Evolutionary conservation across 805 yeast species (phyloP).

Genomic region (Cyberlindnera euphorbiiphila): DNA sequence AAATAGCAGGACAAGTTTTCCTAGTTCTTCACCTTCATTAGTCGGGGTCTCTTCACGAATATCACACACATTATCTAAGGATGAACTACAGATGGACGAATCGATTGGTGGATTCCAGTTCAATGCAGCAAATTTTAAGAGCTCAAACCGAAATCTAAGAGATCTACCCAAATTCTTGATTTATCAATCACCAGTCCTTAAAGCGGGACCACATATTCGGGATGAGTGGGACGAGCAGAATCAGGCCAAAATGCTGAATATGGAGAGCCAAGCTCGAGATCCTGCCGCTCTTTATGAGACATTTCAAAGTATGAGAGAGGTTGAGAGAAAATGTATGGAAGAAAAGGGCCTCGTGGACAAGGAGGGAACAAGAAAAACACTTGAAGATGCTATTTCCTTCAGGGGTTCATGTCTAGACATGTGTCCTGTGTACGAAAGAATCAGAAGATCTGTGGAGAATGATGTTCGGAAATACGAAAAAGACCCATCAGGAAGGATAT

Average conservation of each 20-base stretch:
- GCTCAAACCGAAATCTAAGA: conserved; percentile 18
- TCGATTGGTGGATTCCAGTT: conserved; percentile 26
- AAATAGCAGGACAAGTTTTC: too few relatives aligned
- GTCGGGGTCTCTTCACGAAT: too few relatives aligned
- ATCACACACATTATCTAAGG: conserved; percentile 1
- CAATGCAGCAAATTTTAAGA: conserved; percentile 5
- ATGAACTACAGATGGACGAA: conserved; percentile 15
- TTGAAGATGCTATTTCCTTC: conserved; percentile 85
- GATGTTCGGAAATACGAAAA: conserved; percentile 78
- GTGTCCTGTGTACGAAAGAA: conserved; percentile 94
- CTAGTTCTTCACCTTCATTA: not conserved
- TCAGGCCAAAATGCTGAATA: conserved; percentile 53
- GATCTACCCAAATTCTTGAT: conserved; percentile 34
- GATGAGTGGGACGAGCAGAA: conserved; percentile 75
- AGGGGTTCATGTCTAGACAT: conserved; percentile 87
- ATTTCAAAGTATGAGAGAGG: conserved; percentile 67
- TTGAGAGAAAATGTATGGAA: conserved; percentile 79
- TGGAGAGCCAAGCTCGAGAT: conserved; percentile 54
- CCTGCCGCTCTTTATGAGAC: conserved; percentile 71
- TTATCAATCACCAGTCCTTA: conserved; percentile 34
- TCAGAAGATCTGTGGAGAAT: conserved; percentile 81
- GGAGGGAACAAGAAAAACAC: conserved; percentile 73
- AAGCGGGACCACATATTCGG: conserved; percentile 27
- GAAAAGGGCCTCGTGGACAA: conserved; percentile 77
- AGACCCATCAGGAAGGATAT: conserved; percentile 53